phyloP scores from a whole-genome alignment of 169 alveolate genomes.

The Fabrea salina region DNA sequence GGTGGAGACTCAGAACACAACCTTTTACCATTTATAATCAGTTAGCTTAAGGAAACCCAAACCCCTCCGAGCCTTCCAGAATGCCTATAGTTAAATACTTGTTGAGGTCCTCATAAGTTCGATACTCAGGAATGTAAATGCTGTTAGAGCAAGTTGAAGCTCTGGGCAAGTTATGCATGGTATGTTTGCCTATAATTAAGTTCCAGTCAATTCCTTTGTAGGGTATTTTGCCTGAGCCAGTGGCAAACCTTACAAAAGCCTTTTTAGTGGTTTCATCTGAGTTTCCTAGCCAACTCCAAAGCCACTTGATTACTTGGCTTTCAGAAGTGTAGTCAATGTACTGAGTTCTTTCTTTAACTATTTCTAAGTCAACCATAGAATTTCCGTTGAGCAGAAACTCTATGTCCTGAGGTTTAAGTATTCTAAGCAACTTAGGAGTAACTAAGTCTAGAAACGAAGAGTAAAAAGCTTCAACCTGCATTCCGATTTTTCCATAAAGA shows the following conservation, averaged over 20 bases:
- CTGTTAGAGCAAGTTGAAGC: background rate
- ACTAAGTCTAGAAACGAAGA: background rate
- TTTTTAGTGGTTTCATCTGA: background rate
- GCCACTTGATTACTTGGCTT: background rate
- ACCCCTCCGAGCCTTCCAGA: constrained; percentile 9
- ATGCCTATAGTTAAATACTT: constrained; percentile 6
- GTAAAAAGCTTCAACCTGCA: background rate
- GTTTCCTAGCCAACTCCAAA: background rate
- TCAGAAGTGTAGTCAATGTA: background rate
- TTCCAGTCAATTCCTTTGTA: background rate
- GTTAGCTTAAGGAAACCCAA: background rate
- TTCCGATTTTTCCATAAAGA: background rate
- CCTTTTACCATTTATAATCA: too few species aligned
- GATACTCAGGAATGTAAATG: background rate
- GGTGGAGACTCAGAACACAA: too few species aligned
- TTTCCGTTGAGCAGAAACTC: background rate
- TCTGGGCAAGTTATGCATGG: background rate
- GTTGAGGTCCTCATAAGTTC: background rate
- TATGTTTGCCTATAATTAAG: background rate
- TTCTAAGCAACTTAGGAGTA: background rate
- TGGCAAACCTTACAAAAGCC: background rate
- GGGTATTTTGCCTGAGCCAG: constrained; percentile 19
- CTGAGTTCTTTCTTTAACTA: background rate
- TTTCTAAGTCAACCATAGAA: background rate
- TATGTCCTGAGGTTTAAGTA: background rate